Evolutionary conservation across 1,284 basidiomycete species (phyloP).

Genomic region (Microbotryum intermedium): DNA sequence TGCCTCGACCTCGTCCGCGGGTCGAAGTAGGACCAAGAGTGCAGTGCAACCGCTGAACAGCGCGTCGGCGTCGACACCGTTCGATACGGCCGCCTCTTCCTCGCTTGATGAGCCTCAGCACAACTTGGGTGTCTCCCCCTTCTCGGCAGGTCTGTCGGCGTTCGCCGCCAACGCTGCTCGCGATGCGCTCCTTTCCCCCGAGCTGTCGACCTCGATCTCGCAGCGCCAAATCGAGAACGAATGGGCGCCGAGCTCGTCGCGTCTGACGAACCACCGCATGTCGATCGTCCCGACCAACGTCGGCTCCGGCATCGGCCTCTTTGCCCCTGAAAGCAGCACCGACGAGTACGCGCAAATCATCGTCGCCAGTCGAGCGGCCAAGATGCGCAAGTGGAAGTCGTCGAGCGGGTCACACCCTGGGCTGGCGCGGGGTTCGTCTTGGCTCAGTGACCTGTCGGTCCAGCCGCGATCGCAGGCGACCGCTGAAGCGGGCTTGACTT

Average conservation of each 20-base stretch:
- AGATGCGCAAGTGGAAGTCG: conserved; percentile 47
- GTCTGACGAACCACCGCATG: conserved; percentile 10
- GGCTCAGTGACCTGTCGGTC: conserved; percentile 26
- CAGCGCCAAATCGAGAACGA: conserved; percentile 9
- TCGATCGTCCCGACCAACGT: conserved; percentile 15
- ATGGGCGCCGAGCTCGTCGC: not conserved
- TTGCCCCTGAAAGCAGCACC: conserved; percentile 1
- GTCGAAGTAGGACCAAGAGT: not conserved
- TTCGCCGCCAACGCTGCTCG: not conserved
- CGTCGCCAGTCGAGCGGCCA: conserved; percentile 47
- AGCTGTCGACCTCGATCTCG: not conserved
- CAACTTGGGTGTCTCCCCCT: conserved; percentile 10
- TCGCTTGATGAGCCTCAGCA: conserved; percentile 17
- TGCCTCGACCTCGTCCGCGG: not conserved
- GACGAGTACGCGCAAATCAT: conserved; percentile 50
- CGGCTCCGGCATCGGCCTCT: not conserved
- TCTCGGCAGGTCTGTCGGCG: conserved; percentile 5
- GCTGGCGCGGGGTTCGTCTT: not conserved
- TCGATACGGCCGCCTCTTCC: not conserved
- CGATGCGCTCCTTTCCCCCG: not conserved
- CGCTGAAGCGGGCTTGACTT: not conserved
- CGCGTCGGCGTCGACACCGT: not conserved
- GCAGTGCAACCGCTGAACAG: too few relatives aligned
- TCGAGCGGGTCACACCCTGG: conserved; percentile 16
- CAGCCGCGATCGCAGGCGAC: conserved; percentile 6